Percentiles rank a stretch among this genome's conserved stretches.
Conservation (phyloP, 352 stramenopile genomes). For the Blastocystis sp. region DNA sequence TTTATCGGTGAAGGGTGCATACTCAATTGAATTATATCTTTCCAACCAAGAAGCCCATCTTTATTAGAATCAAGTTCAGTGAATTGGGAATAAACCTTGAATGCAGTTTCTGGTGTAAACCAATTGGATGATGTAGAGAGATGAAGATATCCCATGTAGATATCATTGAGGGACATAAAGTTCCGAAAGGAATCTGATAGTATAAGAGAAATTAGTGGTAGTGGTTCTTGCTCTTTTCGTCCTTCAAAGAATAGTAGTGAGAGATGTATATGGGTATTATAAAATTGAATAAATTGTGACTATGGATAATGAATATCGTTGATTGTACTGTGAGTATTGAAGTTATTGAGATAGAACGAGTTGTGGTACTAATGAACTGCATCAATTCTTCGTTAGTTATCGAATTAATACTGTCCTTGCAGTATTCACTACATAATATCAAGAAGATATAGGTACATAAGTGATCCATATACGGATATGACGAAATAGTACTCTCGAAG, state of each 20-base stretch:
- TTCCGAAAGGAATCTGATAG: neutral
- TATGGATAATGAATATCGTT: neutral
- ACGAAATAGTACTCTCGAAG: slow-evolving; percentile 29
- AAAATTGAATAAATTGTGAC: slow-evolving; percentile 53
- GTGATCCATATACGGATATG: neutral
- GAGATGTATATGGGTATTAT: neutral
- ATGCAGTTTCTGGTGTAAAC: slow-evolving; percentile 36
- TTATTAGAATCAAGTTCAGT: slow-evolving; percentile 8
- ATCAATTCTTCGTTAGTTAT: neutral
- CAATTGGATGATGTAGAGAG: slow-evolving; percentile 1
- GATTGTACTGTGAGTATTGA: neutral
- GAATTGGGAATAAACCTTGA: slow-evolving; percentile 32
- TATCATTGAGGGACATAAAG: neutral
- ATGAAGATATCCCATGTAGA: neutral
- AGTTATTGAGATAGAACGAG: neutral
- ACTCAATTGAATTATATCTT: slow-evolving; percentile 7
- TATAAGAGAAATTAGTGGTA: neutral
- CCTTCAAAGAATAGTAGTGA: slow-evolving; percentile 27
- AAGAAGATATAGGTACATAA: neutral
- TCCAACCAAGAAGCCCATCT: neutral
- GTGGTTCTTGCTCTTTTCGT: neutral
- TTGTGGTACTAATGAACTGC: neutral
- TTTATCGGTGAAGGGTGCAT: neutral
- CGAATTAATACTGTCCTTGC: neutral
- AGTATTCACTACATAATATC: neutral